Conservation (phyloP, 129 eudicot genomes). For the Erigeron canadensis region DNA sequence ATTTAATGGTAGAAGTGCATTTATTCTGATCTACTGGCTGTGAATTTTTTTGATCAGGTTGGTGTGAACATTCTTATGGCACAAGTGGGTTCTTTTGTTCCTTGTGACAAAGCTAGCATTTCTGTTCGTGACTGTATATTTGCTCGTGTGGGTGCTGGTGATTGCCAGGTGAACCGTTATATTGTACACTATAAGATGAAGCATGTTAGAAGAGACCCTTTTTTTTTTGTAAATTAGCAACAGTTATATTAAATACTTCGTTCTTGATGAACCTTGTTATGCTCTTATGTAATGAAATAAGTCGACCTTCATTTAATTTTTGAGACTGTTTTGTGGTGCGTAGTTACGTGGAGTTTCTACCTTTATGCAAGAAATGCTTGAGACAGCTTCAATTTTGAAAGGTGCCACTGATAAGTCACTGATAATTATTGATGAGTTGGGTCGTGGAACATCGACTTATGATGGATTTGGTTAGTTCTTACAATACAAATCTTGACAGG, state of each 20-base stretch:
- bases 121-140: conserved; percentile 96
- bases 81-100: conserved; percentile 95
- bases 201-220: background rate
- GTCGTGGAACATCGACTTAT: conserved; percentile 99
- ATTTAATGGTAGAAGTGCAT: background rate
- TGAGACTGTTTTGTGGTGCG: conserved; percentile 1
- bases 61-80: conserved; percentile 98
- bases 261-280: background rate
- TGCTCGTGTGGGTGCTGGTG: conserved; percentile 99
- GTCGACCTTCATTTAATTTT: background rate
- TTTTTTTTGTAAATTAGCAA: background rate
- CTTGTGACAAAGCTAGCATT: conserved; percentile 83
- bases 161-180: conserved; percentile 67
- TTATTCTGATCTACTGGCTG: background rate
- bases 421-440: conserved; percentile 88
- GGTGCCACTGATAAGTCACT: conserved; percentile 93
- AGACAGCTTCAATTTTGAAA: conserved; percentile 95
- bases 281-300: background rate
- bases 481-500: background rate
- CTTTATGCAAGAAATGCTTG: conserved; percentile 99
- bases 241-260: background rate
- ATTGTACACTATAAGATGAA: background rate
- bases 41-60: conserved; percentile 45
- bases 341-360: conserved; percentile 98
- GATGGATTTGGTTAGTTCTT: conserved; percentile 92